Conservation (phyloP, 176 grass and related monocot genomes). For the Ensete ventricosum region DNA sequence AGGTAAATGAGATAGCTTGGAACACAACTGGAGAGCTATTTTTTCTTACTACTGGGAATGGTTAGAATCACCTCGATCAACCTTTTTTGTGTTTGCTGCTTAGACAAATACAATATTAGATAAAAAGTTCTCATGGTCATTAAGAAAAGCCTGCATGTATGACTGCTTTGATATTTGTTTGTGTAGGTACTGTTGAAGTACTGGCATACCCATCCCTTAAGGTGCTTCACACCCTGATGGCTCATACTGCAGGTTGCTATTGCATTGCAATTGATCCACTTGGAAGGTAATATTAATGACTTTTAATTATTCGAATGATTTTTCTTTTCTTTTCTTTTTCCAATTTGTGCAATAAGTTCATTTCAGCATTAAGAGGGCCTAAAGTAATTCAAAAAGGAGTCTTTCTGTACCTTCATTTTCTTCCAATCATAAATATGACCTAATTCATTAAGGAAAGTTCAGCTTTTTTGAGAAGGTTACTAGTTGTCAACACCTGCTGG, state of each 20-base stretch:
- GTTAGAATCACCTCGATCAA: slow-evolving; percentile 24
- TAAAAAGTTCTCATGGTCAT: not conserved
- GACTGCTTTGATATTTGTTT: slow-evolving; percentile 16
- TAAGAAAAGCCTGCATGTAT: not conserved
- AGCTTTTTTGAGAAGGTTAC: not conserved
- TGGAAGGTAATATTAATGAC: slow-evolving; percentile 52
- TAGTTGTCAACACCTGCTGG: not conserved
- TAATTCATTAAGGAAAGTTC: not conserved
- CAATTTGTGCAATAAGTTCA: slow-evolving; percentile 12
- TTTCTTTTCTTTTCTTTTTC: not conserved
- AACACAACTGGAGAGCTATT: slow-evolving; percentile 98
- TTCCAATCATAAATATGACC: not conserved
- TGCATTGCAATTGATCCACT: slow-evolving; percentile 92
- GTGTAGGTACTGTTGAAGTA: slow-evolving; percentile 74
- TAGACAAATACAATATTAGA: not conserved
- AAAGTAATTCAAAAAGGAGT: not conserved
- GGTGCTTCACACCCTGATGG: slow-evolving; percentile 61
- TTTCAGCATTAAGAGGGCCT: not conserved
- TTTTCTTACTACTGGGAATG: slow-evolving; percentile 94
- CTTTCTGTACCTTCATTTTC: not conserved
- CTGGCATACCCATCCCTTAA: slow-evolving; percentile 68
- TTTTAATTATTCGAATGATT: not conserved
- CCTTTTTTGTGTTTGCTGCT: not conserved
- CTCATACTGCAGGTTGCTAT: slow-evolving; percentile 98
- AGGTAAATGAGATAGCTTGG: slow-evolving; percentile 99